Percentiles rank a stretch among this genome's conserved stretches.
phyloP scores from a whole-genome alignment of 2,329 filamentous ascomycete genomes.

The Hirsutella thompsonii region DNA sequence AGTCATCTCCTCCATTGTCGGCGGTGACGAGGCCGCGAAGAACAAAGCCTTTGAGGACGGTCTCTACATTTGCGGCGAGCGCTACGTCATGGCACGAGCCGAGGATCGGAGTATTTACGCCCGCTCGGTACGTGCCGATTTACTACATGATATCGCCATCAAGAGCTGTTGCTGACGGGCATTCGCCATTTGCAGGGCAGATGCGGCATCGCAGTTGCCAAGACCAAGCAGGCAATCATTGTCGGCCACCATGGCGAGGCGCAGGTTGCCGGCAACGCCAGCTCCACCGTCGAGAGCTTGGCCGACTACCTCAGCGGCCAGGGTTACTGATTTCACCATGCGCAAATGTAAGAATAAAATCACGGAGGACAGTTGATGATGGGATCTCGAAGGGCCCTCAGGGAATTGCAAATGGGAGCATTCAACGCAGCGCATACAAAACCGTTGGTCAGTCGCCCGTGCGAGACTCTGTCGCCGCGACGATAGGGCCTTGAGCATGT shows the following conservation, averaged over 20 bases:
- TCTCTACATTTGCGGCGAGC: conserved; percentile 61
- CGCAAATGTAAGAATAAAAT: conserved; percentile 3
- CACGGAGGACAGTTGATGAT: not conserved
- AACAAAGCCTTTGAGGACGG: conserved; percentile 61
- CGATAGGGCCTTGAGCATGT: conserved; percentile 4
- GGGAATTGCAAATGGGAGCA: not conserved
- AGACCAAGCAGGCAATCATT: conserved; percentile 81
- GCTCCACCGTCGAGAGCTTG: conserved; percentile 67
- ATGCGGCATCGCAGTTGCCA: conserved; percentile 69
- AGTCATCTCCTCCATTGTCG: conserved; percentile 39
- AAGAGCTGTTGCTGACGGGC: not conserved
- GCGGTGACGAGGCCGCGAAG: conserved; percentile 29
- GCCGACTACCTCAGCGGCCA: conserved; percentile 74
- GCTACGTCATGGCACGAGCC: conserved; percentile 64
- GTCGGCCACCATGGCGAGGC: conserved; percentile 73
- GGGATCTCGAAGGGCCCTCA: not conserved
- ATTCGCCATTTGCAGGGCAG: conserved; percentile 39
- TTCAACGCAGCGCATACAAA: not conserved
- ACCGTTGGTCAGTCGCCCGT: not conserved
- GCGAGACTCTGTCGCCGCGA: conserved; percentile 2
- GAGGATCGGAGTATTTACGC: conserved; percentile 73
- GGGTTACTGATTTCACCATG: conserved; percentile 49
- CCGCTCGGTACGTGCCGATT: conserved; percentile 53
- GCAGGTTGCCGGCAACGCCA: conserved; percentile 61
- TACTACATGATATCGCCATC: not conserved